These are phyloP conservation scores for Leccinum sublutescens DNA, from an alignment of 768 basidiomycete genomes.

Conservation along the genomic window DNA sequence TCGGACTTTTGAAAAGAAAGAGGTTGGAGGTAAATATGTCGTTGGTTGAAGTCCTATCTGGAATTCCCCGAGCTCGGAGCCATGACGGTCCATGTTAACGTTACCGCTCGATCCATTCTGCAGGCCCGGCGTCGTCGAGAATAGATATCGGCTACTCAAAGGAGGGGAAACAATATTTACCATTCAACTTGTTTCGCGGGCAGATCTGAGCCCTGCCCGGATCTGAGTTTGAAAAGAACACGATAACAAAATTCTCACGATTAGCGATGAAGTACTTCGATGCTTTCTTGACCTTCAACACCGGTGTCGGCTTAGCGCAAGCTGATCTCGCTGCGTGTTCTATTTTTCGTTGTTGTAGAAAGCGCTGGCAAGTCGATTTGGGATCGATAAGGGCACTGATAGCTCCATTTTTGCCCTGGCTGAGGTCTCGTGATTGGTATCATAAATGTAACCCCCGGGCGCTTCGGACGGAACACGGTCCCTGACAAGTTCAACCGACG, in stretches of 20 bases:
- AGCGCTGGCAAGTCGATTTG: not conserved
- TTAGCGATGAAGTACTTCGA: not conserved
- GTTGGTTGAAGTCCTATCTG: not conserved
- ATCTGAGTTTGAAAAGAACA: too few species aligned
- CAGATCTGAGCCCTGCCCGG: too few species aligned
- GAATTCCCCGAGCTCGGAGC: not conserved
- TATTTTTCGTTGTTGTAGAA: not conserved
- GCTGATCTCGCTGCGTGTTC: not conserved
- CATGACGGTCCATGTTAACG: too few species aligned
- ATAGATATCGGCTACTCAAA: too few species aligned
- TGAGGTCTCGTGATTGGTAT: not conserved
- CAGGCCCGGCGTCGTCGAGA: too few species aligned
- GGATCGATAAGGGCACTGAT: not conserved
- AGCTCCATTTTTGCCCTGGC: not conserved
- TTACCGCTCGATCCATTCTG: too few species aligned
- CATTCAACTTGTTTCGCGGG: too few species aligned
- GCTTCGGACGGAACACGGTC: slow-evolving; percentile 19
- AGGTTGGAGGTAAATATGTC: not conserved
- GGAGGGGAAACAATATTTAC: too few species aligned
- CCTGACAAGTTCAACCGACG: not conserved
- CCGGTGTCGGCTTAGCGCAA: not conserved
- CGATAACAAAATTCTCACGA: not conserved
- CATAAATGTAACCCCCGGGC: not conserved
- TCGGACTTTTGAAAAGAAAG: not conserved
- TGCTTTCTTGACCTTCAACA: not conserved